These are phyloP conservation scores for Haplographium delicatum DNA, from an alignment of 495 filamentous ascomycete species.

Conservation along the genomic window DNA sequence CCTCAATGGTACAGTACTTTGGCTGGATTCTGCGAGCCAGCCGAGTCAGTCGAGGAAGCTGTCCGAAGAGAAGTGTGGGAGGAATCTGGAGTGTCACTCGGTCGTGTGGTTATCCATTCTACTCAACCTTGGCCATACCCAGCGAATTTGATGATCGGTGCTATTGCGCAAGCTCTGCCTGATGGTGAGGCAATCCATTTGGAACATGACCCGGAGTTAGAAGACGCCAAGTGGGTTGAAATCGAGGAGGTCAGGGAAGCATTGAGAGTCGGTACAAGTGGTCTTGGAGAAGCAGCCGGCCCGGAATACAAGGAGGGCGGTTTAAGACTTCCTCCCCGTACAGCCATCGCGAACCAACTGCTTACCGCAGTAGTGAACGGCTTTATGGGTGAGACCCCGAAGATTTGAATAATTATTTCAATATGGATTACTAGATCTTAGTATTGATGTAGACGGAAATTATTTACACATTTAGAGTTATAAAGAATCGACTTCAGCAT, in stretches of 20 bases:
- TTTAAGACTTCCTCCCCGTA: conserved; percentile 66
- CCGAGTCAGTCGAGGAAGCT: conserved; percentile 90
- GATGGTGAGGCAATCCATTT: conserved; percentile 76
- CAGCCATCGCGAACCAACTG: conserved; percentile 77
- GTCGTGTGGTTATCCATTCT: conserved; percentile 84
- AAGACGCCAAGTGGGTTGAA: conserved; percentile 80
- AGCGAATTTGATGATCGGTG: conserved; percentile 85
- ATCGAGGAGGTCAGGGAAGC: conserved; percentile 66
- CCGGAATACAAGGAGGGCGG: conserved; percentile 66
- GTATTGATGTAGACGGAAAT: too few relatives aligned
- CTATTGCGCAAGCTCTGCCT: conserved; percentile 78
- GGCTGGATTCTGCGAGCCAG: conserved; percentile 93
- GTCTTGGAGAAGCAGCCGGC: conserved; percentile 57
- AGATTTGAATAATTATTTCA: conserved; percentile 13
- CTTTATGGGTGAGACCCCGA: conserved; percentile 17
- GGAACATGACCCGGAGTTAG: conserved; percentile 84
- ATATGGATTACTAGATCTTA: too few relatives aligned
- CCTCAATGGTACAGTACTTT: conserved; percentile 82
- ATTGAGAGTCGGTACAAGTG: conserved; percentile 53
- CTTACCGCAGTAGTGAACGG: conserved; percentile 44
- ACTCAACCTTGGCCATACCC: conserved; percentile 92
- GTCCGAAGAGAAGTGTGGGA: conserved; percentile 96
- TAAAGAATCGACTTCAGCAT: too few relatives aligned
- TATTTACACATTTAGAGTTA: too few relatives aligned
- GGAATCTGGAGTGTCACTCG: conserved; percentile 79